Conservation (phyloP, 78 protist species). For the Dictyostelium brefeldianum region DNA sequence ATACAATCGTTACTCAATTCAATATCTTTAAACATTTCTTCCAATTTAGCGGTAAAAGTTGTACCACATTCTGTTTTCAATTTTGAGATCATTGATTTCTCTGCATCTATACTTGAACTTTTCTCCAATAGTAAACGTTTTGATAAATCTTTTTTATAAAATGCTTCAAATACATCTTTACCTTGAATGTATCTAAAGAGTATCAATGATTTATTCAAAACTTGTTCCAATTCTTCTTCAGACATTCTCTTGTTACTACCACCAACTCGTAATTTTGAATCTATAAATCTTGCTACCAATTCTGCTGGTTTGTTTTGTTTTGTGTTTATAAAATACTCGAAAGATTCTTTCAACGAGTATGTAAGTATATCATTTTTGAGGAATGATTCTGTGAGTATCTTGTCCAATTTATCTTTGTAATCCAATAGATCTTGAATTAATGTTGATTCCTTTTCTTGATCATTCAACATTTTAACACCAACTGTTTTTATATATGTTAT, state of each 20-base stretch:
- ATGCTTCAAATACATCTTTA: conserved; percentile 98
- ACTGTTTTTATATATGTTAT: conserved; percentile 36
- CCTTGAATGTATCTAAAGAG: conserved; percentile 93
- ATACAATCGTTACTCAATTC: conserved; percentile 87
- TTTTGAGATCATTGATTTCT: conserved; percentile 92
- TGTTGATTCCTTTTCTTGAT: conserved; percentile 69
- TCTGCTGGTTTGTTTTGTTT: conserved; percentile 91
- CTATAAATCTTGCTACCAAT: conserved; percentile 87
- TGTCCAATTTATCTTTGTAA: conserved; percentile 72
- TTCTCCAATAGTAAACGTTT: conserved; percentile 93
- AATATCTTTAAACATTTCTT: conserved; percentile 98
- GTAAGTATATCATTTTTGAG: conserved; percentile 39
- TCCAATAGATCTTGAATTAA: conserved; percentile 88
- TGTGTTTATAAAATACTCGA: conserved; percentile 89
- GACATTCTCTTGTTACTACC: conserved; percentile 33
- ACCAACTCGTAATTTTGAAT: conserved; percentile 83
- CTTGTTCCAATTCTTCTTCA: conserved; percentile 58
- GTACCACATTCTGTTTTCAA: conserved; percentile 96
- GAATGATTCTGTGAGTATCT: conserved; percentile 63
- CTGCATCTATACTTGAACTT: conserved; percentile 91
- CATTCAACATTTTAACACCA: conserved; percentile 84
- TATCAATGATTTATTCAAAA: conserved; percentile 79
- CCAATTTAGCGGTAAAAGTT: conserved; percentile 92
- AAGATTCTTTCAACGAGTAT: conserved; percentile 87
- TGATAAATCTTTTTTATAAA: conserved; percentile 95